phyloP scores from a whole-genome alignment of 495 filamentous ascomycete genomes.

The Xylaria cubensis region DNA sequence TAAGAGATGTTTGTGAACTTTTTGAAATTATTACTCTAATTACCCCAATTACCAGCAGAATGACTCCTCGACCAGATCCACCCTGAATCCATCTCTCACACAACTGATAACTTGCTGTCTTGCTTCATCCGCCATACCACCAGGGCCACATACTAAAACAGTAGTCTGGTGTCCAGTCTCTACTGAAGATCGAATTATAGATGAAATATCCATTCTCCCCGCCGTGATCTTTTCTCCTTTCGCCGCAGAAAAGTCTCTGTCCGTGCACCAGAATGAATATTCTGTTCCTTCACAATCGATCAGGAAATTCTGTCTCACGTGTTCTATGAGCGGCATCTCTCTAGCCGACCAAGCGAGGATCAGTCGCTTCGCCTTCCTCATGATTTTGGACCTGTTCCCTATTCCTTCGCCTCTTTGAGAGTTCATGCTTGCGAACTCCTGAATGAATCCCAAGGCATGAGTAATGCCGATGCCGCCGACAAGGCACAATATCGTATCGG shows the following conservation, averaged over 20 bases:
- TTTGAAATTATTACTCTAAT: background rate
- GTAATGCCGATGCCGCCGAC: slow-evolving; percentile 18
- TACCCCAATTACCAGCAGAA: slow-evolving; percentile 6
- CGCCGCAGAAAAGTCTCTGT: background rate
- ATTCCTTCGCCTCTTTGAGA: no score
- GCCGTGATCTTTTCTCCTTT: background rate
- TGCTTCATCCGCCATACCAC: slow-evolving; percentile 17
- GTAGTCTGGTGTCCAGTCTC: slow-evolving; percentile 17
- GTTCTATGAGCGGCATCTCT: slow-evolving; percentile 5
- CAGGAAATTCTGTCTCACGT: slow-evolving; percentile 12
- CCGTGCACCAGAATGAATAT: slow-evolving; percentile 14
- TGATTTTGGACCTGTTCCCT: background rate
- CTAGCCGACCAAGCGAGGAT: slow-evolving; percentile 19
- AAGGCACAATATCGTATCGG: slow-evolving; percentile 14
- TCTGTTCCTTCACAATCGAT: background rate
- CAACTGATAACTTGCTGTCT: slow-evolving; percentile 13
- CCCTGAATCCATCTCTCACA: slow-evolving; percentile 7
- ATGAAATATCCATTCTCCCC: slow-evolving; percentile 7
- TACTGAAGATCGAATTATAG: slow-evolving; percentile 8
- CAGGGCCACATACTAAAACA: slow-evolving; percentile 11
- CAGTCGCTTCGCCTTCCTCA: background rate
- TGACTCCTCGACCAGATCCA: slow-evolving; percentile 14
- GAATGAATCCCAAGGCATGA: slow-evolving; percentile 13
- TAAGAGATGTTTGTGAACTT: background rate
- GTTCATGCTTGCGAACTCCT: background rate